A percentile compares a stretch with the other conserved stretches of the same genome.
Conservation (phyloP, 2,329 filamentous ascomycete species). For the Pyricularia pennisetigena region DNA sequence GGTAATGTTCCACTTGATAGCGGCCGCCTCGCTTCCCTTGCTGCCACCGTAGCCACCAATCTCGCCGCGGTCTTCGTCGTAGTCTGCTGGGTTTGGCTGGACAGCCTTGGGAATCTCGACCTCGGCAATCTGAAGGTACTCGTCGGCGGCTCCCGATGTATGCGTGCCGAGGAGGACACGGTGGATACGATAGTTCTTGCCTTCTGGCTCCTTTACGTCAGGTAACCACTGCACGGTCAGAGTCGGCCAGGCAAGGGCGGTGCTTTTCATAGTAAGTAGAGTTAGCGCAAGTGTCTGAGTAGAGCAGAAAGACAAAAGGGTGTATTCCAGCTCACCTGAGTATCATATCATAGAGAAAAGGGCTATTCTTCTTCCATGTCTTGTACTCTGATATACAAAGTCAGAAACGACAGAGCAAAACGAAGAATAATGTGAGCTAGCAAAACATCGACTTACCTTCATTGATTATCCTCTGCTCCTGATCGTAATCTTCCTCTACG, state of each 20-base stretch:
- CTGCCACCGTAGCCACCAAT: conserved; percentile 80
- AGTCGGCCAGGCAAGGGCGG: conserved; percentile 93
- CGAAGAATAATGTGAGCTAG: not conserved
- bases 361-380: conserved; percentile 99
- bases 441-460: conserved; percentile 49
- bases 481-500: conserved; percentile 61
- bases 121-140: conserved; percentile 91
- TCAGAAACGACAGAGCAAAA: not conserved
- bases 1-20: conserved; percentile 81
- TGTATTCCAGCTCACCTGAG: conserved; percentile 47
- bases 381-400: conserved; percentile 67
- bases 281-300: not conserved
- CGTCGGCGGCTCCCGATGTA: conserved; percentile 74
- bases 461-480: conserved; percentile 83
- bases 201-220: conserved; percentile 79
- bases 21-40: conserved; percentile 48
- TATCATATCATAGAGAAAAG: conserved; percentile 97
- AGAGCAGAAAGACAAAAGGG: conserved; percentile 7
- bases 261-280: conserved; percentile 36
- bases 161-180: conserved; percentile 90
- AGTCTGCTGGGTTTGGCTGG: conserved; percentile 67
- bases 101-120: conserved; percentile 81
- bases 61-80: conserved; percentile 85
- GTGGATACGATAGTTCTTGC: conserved; percentile 80
- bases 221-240: conserved; percentile 98